phyloP scores from a whole-genome alignment of 2,329 filamentous ascomycete genomes.

The Didymella sp. region DNA sequence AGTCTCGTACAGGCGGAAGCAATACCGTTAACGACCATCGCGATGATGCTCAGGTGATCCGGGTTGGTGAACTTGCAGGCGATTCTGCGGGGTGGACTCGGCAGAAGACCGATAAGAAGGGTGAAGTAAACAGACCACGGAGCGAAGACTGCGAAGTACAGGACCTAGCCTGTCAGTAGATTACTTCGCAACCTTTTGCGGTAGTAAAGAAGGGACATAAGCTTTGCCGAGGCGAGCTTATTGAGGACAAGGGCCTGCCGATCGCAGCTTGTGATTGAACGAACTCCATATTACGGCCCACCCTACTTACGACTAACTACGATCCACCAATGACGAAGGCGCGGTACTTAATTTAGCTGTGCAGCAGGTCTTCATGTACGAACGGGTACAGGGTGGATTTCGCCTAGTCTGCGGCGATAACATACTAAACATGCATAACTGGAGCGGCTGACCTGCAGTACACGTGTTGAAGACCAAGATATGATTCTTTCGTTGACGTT shows the following conservation, averaged over 20 bases:
- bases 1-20: conserved; percentile 1
- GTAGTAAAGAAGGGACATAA: not conserved
- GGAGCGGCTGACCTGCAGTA: not conserved
- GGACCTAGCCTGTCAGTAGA: not conserved
- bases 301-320: not conserved
- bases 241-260: conserved; percentile 9
- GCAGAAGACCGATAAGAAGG: conserved; percentile 10
- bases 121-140: not conserved
- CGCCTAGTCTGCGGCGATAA: not conserved
- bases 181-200: conserved; percentile 1
- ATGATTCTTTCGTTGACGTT: not conserved
- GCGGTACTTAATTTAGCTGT: not conserved
- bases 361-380: not conserved
- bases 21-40: not conserved
- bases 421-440: not conserved
- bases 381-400: not conserved
- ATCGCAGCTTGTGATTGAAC: conserved; percentile 3
- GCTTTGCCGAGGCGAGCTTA: conserved; percentile 20
- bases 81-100: conserved; percentile 5
- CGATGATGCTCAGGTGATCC: not conserved
- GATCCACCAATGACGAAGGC: conserved; percentile 1
- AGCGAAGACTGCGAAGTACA: conserved; percentile 3
- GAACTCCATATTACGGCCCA: not conserved
- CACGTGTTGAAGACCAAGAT: not conserved
- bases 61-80: not conserved